Percentiles rank a stretch among this genome's conserved stretches.
phyloP scores from a whole-genome alignment of 805 yeast genomes.

The Saccharomycodes ludwigii region DNA sequence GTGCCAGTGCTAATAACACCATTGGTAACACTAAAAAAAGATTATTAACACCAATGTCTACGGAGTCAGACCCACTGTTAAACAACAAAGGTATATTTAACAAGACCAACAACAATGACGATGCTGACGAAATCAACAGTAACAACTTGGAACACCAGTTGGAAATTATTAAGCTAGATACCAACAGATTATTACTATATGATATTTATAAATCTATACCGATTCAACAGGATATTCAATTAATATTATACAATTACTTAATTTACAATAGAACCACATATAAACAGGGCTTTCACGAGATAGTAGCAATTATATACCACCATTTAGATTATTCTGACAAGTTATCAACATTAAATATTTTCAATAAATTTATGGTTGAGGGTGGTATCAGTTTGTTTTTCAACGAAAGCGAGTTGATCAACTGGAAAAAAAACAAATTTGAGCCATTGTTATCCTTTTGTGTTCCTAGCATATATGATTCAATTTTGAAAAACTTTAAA shows the following conservation, averaged over 20 bases:
- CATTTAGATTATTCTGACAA: conserved; percentile 2
- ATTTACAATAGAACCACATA: neutral
- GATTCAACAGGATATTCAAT: conserved; percentile 9
- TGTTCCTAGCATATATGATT: conserved; percentile 10
- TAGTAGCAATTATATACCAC: conserved; percentile 4
- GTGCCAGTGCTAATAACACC: too few relatives aligned
- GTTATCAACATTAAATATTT: conserved; percentile 11
- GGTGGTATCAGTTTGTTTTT: conserved; percentile 15
- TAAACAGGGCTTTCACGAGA: neutral
- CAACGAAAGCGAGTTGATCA: conserved; percentile 13
- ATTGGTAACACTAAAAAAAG: too few relatives aligned
- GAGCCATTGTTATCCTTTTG: conserved; percentile 12
- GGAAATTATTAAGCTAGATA: neutral
- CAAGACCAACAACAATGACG: too few relatives aligned
- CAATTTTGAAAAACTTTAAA: conserved; percentile 7
- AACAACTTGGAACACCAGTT: too few relatives aligned
- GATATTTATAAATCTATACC: neutral
- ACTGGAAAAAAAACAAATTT: conserved; percentile 16
- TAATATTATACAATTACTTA: neutral
- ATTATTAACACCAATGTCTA: too few relatives aligned
- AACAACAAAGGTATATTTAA: too few relatives aligned
- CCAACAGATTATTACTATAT: neutral
- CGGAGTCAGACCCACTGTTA: too few relatives aligned
- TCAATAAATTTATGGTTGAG: conserved; percentile 18
- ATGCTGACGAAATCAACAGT: too few relatives aligned